Evolutionary conservation across 306 rosid species (phyloP), one percentile per base, ranked within the genome.

Genomic region (Benincasa hispida): DNA sequence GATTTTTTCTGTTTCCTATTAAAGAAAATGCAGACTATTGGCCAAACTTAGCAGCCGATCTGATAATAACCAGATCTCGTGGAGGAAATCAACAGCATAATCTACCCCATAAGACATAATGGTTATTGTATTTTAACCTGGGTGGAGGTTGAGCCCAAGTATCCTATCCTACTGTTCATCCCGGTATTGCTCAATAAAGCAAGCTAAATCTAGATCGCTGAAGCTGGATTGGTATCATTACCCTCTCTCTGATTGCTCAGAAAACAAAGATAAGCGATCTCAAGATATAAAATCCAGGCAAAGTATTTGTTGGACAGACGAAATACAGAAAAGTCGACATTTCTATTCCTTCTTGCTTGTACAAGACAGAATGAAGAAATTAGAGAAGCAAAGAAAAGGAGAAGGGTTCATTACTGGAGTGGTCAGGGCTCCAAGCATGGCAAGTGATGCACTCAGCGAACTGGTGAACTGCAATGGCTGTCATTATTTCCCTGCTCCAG

Each of bases 361-460:
- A 42, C 21, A 68, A 76, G 76, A 83, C 81, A 53, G 61, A 55
- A 63, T 9, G 27, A 25, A 8, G 19, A 35, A 32, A 17, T 67
- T 15, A 37, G 27, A n/a, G 10, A 30, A 9, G 6, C 12, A 27
- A 72, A 12, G 8, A 27, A 50, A 27, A 19, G 37, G 4, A 72
- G 3, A 28, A 72, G 28, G 45, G 28, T 30, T 30, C 1, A 81
- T 86, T 89, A 92, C 98, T 95, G 11, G 99, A 90, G 59, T 83
- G 83, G 39, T 92, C 98, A 21, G 98, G 90, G 80, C 99, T 89
- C 99, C 98, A 95, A 59, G 90, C 92, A 73, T 95, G 99, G 85
- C 90, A 90, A 69, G 96, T 92, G 87, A 95, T 88, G 88, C 87
- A 86, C 79, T 82, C 87, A 56, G 96, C 98, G 78, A 95, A 80